phyloP scores from a whole-genome alignment of 345 rosid species.

The Arabis hirsuta region DNA sequence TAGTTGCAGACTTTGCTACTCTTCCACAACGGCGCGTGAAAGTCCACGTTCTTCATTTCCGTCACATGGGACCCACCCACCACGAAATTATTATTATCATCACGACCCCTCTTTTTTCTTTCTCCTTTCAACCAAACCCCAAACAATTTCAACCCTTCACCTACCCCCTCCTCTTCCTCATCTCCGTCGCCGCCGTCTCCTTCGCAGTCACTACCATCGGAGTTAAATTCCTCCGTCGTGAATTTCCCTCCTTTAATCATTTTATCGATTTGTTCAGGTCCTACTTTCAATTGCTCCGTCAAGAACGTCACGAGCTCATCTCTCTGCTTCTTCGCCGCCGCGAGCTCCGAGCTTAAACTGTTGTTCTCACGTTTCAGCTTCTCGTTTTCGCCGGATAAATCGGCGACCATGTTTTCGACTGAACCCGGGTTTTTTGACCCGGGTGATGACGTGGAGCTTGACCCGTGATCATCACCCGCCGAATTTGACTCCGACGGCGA shows the following conservation, averaged over 20 bases:
- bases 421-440: slow-evolving; percentile 86
- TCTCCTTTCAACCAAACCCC: slow-evolving; percentile 78
- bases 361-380: slow-evolving; percentile 77
- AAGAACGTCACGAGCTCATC: slow-evolving; percentile 73
- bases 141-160: slow-evolving; percentile 67
- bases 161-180: slow-evolving; percentile 35
- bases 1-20: slow-evolving; percentile 77
- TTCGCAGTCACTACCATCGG: slow-evolving; percentile 1
- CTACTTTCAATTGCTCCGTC: slow-evolving; percentile 64
- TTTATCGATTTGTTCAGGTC: slow-evolving; percentile 67
- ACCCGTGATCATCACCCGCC: slow-evolving; percentile 69
- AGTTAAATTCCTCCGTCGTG: too few relatives aligned
- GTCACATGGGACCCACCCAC: slow-evolving; percentile 57
- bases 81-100: slow-evolving; percentile 49
- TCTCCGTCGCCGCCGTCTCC: slow-evolving; percentile 25
- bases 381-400: slow-evolving; percentile 81
- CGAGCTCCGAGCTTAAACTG: slow-evolving; percentile 69
- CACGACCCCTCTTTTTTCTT: slow-evolving; percentile 69
- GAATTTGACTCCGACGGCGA: slow-evolving; percentile 62
- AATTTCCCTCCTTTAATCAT: slow-evolving; percentile 58
- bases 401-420: slow-evolving; percentile 61
- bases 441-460: slow-evolving; percentile 77
- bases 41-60: slow-evolving; percentile 51
- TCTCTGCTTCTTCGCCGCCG: slow-evolving; percentile 75
- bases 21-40: slow-evolving; percentile 55